Percentiles rank a stretch among this genome's conserved stretches.
Evolutionary conservation across 164 flowering plant species (phyloP).

Genomic region (Tinospora cordifolia): DNA sequence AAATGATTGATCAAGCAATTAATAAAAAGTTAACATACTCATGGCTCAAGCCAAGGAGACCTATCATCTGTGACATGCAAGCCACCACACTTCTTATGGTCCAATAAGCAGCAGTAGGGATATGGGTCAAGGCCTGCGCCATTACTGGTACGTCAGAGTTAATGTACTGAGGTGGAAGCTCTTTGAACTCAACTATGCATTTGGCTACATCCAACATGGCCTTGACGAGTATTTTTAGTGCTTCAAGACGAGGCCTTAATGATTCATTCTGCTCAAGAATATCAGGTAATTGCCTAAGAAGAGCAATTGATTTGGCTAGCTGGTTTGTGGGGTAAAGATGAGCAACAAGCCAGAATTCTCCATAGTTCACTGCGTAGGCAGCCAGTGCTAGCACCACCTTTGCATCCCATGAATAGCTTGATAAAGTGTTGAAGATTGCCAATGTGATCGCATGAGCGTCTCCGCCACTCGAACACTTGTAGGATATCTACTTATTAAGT

Average conservation of each 20-base stretch:
- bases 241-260: constrained; percentile 38
- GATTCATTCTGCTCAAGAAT: constrained; percentile 28
- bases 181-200: constrained; percentile 43
- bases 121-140: constrained; percentile 31
- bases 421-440: constrained; percentile 38
- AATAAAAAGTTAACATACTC: constrained; percentile 19
- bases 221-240: constrained; percentile 31
- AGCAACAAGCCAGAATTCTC: constrained; percentile 51
- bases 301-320: constrained; percentile 41
- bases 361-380: constrained; percentile 40
- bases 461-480: constrained; percentile 62
- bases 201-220: constrained; percentile 42
- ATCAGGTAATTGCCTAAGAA: constrained; percentile 51
- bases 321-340: constrained; percentile 34
- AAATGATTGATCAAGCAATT: too few relatives aligned
- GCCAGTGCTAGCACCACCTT: constrained; percentile 46
- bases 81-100: constrained; percentile 40
- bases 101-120: constrained; percentile 60
- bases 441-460: constrained; percentile 53
- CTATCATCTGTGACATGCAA: constrained; percentile 35
- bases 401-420: constrained; percentile 42
- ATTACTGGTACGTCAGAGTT: constrained; percentile 30
- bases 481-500: constrained; percentile 33
- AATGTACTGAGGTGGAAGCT: constrained; percentile 40
- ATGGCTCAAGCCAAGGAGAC: constrained; percentile 32